Evolutionary conservation across 768 basidiomycete genomes (phyloP), one percentile per base, ranked within the genome.

Genomic region (Paxillus rubicundulus): DNA sequence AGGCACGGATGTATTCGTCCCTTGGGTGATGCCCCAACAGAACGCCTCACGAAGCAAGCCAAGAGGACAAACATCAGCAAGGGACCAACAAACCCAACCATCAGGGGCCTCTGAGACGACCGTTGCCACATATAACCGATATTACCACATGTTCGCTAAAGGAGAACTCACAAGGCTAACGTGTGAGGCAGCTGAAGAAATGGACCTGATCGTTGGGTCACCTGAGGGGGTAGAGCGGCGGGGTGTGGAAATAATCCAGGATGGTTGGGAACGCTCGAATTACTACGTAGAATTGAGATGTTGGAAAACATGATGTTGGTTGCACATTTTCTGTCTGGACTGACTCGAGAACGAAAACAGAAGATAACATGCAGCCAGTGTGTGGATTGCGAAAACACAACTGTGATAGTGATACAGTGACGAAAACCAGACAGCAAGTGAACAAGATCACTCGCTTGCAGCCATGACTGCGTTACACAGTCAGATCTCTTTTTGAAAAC

Each of bases 61-160:
- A 53, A 54, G 42, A 51, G 54, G 47, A 51, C 63, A 46, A 41
- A 45, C 44, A 13, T 33, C 14, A 36, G 14, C 21, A 27, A 50
- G 40, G 34, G 38, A 30, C 41, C 24, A 48, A 50, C 39, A 32
- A 33, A 50, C 24, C 30, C 42, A 40, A 17, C 37, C 38, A 40
- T 33, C 44, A 14, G 18, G 45, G 13, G 3, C 1, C 13, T 37
- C 45, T 18, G 50, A n/a, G 55, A 45, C 39, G 53, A 61, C 10
- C 6, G 13, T 12, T 2, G 55, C 80, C 56, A 76, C 88, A 4
- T 89, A 83, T 72, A 85, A 93, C 64, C 80, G 97, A 50, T 99
- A 97, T 66, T 99, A 99, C 66, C 97, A 99, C 67, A 89, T 99
- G 81, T 99, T 98, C 65, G 79, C 82, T 0, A 74, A 82, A 39